Base-by-base conservation (phyloP, 116 monocot genomes). In the Trichopus zeylanicus region DNA sequence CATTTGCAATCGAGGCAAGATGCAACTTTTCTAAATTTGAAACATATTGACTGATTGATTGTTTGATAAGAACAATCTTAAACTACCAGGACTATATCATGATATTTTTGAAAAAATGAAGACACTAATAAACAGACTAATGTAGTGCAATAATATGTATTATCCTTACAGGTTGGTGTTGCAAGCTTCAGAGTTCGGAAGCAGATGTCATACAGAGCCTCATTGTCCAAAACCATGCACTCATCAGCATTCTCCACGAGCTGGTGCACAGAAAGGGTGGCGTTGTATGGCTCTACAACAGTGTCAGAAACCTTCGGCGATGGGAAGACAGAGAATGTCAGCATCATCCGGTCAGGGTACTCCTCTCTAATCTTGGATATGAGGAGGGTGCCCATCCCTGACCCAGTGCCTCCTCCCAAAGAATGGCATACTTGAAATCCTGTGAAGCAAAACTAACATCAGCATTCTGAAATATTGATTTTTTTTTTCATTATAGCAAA, bases 241-340 rank as follows among this genome's bases (percentile, higher is more conserved):
- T 84, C 83, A 49, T 84, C 83, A 4, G 83, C 83, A 62, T 84
- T 84, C 62, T 84, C 83, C 33, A 84, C 83, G 42, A 84, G 83
- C 61, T 84, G 83, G 31, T 84, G 83, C 56, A 84, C 83, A 3
- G 83, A 84, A 46, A 84, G 79, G 0, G 83, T 84, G 2, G 83
- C 83, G 69, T 84, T 84, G 62, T 84, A 84, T 34, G 83, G 83
- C 48, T 84, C 83, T 20, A 84, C 83, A 29, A 84, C 83, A 11
- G 83, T 84, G 30, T 84, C 83, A 0, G 82, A 83, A 11, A 83
- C 82, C 70, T 83, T 83, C 0, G 82, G 82, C 5, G 82, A 83
- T 12, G 83, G 83, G 55, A 84, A 84, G 24, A 84, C 83, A 19
- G 83, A 84, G 69, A 84, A 84, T 15, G 83, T 84, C 38, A 84